phyloP scores from a whole-genome alignment of 495 filamentous ascomycete species.

The Penicillium fimorum region DNA sequence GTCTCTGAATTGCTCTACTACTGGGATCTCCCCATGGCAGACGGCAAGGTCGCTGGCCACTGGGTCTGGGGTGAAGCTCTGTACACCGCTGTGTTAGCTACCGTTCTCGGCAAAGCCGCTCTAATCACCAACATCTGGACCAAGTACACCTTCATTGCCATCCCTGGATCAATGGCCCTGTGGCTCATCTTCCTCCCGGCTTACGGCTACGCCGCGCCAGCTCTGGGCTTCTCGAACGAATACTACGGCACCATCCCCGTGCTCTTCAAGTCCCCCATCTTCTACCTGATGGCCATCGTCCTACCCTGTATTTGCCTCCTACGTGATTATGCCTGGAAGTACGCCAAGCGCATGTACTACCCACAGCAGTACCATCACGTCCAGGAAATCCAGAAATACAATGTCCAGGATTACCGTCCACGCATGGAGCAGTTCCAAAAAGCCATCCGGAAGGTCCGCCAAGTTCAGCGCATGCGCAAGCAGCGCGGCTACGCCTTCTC shows the following conservation, averaged over 20 bases:
- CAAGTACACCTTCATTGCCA: constrained; percentile 94
- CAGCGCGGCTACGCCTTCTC: constrained; percentile 98
- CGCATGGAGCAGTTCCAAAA: constrained; percentile 99
- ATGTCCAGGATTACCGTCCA: constrained; percentile 97
- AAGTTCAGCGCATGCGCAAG: constrained; percentile 99
- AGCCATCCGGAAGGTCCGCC: constrained; percentile 95
- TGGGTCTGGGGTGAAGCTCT: constrained; percentile 96
- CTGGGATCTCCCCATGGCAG: constrained; percentile 67
- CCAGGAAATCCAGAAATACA: constrained; percentile 99
- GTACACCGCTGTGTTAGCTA: constrained; percentile 87
- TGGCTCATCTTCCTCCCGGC: constrained; percentile 89
- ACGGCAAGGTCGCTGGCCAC: constrained; percentile 81
- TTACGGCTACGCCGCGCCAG: constrained; percentile 89
- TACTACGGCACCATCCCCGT: constrained; percentile 78
- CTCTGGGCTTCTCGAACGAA: constrained; percentile 77
- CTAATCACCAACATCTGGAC: constrained; percentile 98
- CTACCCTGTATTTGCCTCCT: constrained; percentile 82
- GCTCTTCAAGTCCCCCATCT: constrained; percentile 77
- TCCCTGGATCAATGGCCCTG: constrained; percentile 87
- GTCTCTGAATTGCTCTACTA: constrained; percentile 77
- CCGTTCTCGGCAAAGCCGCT: constrained; percentile 92
- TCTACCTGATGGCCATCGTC: constrained; percentile 83
- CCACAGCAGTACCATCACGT: constrained; percentile 98
- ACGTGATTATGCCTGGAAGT: constrained; percentile 82
- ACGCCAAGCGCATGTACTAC: constrained; percentile 91